phyloP scores from a whole-genome alignment of 2,329 filamentous ascomycete species.

The Arthrocladium fulminans region DNA sequence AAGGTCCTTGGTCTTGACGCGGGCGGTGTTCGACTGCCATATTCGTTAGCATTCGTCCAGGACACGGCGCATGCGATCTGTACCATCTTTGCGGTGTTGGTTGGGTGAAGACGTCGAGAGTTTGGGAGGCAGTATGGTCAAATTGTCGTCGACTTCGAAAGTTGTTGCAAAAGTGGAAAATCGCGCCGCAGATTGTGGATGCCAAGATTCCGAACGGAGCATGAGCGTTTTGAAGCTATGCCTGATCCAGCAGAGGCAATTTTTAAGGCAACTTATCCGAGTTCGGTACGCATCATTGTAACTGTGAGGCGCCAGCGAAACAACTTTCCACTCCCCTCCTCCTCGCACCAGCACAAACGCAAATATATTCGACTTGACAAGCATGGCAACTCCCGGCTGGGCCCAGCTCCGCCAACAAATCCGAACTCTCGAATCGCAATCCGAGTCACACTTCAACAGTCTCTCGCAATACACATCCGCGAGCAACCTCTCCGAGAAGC shows the following conservation, averaged over 20 bases:
- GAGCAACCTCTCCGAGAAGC: constrained; percentile 68
- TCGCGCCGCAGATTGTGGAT: not conserved
- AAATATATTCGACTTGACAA: too few species aligned
- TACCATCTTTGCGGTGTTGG: constrained; percentile 20
- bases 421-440: constrained; percentile 82
- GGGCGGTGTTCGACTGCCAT: constrained; percentile 48
- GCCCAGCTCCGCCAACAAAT: constrained; percentile 90
- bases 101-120: constrained; percentile 3
- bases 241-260: too few species aligned
- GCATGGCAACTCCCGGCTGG: constrained; percentile 61
- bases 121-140: constrained; percentile 7
- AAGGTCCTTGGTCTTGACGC: constrained; percentile 92
- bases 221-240: too few species aligned
- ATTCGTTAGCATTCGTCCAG: constrained; percentile 8
- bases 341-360: too few species aligned
- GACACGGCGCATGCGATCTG: not conserved
- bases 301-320: too few species aligned
- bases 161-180: too few species aligned
- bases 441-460: constrained; percentile 59
- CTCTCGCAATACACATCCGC: constrained; percentile 87
- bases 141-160: too few species aligned
- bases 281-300: too few species aligned
- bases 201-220: too few species aligned
- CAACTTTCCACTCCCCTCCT: too few species aligned
- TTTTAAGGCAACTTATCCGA: too few species aligned